Evolutionary conservation across 495 filamentous ascomycete species (phyloP), one percentile per base, ranked within the genome.

Genomic region (Jackrogersella minutella): DNA sequence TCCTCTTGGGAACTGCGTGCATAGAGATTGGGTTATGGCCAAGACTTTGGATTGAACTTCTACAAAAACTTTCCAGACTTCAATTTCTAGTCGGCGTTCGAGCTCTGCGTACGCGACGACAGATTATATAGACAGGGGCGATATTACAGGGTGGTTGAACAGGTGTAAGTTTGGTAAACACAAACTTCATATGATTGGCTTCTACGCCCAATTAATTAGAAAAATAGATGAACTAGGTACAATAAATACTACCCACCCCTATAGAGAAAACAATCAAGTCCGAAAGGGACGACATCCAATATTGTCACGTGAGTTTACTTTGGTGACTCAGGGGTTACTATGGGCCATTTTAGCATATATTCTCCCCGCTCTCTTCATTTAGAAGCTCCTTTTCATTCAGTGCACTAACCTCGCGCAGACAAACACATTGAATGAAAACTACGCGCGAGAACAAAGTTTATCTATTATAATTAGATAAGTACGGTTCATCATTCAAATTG

Each of bases 1-100:
- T 56, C 51, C 43, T 13, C 75, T 71, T 6, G 77, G 78, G 4
- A 51, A 30, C 0, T 70, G 66, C 50, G 65, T 76, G 4, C 73
- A 78, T 56, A 77, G 51, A 14, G 77, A 80, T 66, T 70, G 58
- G 57, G 72, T 80, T 26, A 34, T 63, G 3, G 34, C 53, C 17
- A 68, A 62, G 21, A 24, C 3, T 22, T 19, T 62, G 19, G 62
- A 43, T 62, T 47, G 7, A 7, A 28, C 22, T 49, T n/a, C n/a
- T n/a, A n/a, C n/a, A n/a, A n/a, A n/a, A n/a, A n/a, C n/a, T n/a
- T n/a, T n/a, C n/a, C n/a, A 2, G 19, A 17, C 2, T 11, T 30
- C 24, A 9, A 37, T 37, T 33, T 50, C 17, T 39, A 5, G 17
- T 14, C 2, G 10, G 41, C 21, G 21, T 46, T 46, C 10, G 10